These are phyloP conservation scores for Zygnema circumcarinatum DNA, from an alignment of 139 green algal genomes.

Conservation along the genomic window DNA sequence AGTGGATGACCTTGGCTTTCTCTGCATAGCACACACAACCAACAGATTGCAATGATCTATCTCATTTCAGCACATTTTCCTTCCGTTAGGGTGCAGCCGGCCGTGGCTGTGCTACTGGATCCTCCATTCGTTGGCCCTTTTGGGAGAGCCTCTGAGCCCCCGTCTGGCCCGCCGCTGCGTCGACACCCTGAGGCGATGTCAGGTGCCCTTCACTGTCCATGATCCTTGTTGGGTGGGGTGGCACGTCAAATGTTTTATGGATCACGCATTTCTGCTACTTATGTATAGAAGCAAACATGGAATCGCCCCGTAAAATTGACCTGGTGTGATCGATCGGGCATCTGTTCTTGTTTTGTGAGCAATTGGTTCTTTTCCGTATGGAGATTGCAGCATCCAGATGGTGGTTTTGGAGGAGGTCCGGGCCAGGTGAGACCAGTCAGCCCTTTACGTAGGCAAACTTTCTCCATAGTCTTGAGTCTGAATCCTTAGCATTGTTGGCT, in stretches of 20 bases:
- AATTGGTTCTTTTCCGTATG: background rate
- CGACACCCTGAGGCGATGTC: conserved; percentile 71
- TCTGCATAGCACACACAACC: background rate
- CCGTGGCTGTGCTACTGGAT: conserved; percentile 95
- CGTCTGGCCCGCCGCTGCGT: conserved; percentile 66
- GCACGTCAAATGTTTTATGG: background rate
- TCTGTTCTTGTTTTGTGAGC: too few relatives aligned
- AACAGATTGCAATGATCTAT: conserved; percentile 8
- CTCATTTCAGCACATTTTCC: background rate
- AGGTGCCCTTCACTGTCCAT: conserved; percentile 21
- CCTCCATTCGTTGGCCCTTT: conserved; percentile 83
- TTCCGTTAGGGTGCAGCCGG: conserved; percentile 64
- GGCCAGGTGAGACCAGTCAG: conserved; percentile 48
- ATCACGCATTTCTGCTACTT: background rate
- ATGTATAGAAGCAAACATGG: too few relatives aligned
- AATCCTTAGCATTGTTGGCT: too few relatives aligned
- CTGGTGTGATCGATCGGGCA: too few relatives aligned
- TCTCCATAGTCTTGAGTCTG: background rate
- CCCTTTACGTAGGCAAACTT: background rate
- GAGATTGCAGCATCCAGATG: conserved; percentile 70
- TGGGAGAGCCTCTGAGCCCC: conserved; percentile 65
- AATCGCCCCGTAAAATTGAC: too few relatives aligned
- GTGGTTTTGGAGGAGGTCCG: conserved; percentile 70
- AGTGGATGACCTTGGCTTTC: conserved; percentile 4
- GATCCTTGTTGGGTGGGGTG: background rate